Base-by-base conservation (phyloP, 768 basidiomycete genomes). In the Psilocybe subaeruginosa region DNA sequence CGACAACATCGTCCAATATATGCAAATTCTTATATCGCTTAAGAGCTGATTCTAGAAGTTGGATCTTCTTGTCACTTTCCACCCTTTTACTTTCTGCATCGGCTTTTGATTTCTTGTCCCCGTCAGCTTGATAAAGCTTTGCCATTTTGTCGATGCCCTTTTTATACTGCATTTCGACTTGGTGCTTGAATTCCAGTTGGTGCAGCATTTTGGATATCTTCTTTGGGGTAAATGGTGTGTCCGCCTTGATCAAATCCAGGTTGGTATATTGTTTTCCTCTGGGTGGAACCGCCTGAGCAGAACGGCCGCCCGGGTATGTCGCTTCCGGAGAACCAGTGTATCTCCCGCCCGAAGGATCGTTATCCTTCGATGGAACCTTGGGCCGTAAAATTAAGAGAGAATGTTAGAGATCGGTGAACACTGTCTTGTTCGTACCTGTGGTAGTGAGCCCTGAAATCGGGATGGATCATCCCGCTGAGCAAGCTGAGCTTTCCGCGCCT, bases 141-240 rank as follows among this genome's bases (percentile, higher is more conserved):
- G 90, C 92, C 97, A 99, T 99, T 81, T 98, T 98, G 78, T 99
- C 96, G 65, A 98, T 97, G 45, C 97, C 97, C 73, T 90, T 85
- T 82, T 96, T 97, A 82, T 98, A 98, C 77, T 99, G 95, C 79
- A 91, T 86, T 77, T 99, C 97, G 65, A 99, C 94, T 75, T 97
- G 93, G 58, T 98, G 88, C 79, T 99, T 99, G 86, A 98, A 99
- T 77, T 99, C 96, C 63, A 99, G 89, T 76, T 98, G 96, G 76
- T 98, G 96, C 53, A 99, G 86, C 96, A 99, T 98, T 67, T 87
- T 87, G 45, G 95, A 93, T 73, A 99, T 99, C 81, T 97, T 99
- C 67, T 93, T 90, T 1, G 96, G 91, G 17, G 95, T 95, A 71
- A 97, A 87, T 14, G 97, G 96, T 48, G 96, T 96, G 78, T 99